Conservation (phyloP, 164 flowering plant species). For the Dillenia turbinata region DNA sequence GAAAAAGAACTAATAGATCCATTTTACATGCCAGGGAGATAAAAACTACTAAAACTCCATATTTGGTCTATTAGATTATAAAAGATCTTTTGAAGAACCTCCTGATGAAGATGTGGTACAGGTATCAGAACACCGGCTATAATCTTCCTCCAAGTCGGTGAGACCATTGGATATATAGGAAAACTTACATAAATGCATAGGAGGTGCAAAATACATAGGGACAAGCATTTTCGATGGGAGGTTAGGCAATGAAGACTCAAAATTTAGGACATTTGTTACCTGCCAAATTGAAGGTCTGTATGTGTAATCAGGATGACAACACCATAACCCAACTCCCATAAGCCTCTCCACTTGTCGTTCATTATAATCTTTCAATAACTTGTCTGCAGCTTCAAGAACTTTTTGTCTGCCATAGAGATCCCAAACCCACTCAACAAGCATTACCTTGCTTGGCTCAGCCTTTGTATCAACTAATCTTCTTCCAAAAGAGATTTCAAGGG, state of each 20-base stretch:
- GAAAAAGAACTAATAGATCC: too few relatives aligned
- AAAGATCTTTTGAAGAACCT: background rate
- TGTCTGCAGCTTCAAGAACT: constrained; percentile 32
- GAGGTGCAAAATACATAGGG: constrained; percentile 16
- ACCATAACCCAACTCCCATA: constrained; percentile 28
- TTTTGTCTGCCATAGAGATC: constrained; percentile 30
- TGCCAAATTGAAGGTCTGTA: constrained; percentile 21
- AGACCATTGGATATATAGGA: constrained; percentile 12
- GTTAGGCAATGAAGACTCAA: constrained; percentile 19
- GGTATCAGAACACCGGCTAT: background rate
- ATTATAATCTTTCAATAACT: constrained; percentile 20
- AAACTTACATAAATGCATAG: constrained; percentile 3
- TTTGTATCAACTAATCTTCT: constrained; percentile 23
- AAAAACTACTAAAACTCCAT: too few relatives aligned
- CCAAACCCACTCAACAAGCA: constrained; percentile 47
- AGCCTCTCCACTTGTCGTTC: constrained; percentile 12
- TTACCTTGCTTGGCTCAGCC: constrained; percentile 14
- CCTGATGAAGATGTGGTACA: background rate
- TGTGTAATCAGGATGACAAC: constrained; percentile 21
- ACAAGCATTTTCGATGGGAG: constrained; percentile 21
- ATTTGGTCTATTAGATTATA: background rate
- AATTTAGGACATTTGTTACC: constrained; percentile 20
- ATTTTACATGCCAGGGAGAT: too few relatives aligned
- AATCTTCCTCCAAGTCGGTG: constrained; percentile 4
- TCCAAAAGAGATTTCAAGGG: constrained; percentile 43